Base-by-base conservation (phyloP, 768 basidiomycete species). In the Suillus sp. region DNA sequence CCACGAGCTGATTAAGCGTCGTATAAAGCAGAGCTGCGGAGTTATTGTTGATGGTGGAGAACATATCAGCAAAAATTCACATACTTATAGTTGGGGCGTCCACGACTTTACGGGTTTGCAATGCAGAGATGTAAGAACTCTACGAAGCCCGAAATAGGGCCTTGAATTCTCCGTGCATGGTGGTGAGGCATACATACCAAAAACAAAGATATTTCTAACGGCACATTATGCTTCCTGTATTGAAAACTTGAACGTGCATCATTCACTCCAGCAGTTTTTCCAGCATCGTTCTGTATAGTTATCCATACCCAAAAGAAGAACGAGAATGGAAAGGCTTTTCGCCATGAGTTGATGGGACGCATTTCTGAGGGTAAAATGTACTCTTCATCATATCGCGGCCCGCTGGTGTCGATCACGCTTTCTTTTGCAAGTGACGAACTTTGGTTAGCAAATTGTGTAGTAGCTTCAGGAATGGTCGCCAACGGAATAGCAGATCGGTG, bases 191-290 rank as follows among this genome's bases (percentile, higher is more conserved):
- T 54, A 72, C 83, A 56, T 61, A 87, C 89, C 51, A 90, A 71
- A 71, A 89, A 90, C 51, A 90, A 74, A 11, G 87, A 86, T 61
- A 91, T 81, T 72, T 90, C 89, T 62, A 90, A 74, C 3, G 90
- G 89, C 51, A 90, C 67, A 69, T 90, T 90, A 67, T 89, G 86
- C 30, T 51, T 30, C 16, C 18, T 32, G 27, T 8, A 32, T 32
- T 30, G 50, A 32, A 51, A 51, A 32, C 10, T 16, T 32, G 30
- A 30, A 14, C 30, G 27, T 20, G 30, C 9, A 20, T 18, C 27
- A 32, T 51, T 18, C 18, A 32, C 9, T 20, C 30, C 51, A n/a
- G 8, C 20, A 14, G 30, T 30, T 32, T 18, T 18, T 18, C 51
- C 4, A 32, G 30, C 51, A 32, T 51, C 51, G 10, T 32, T 32